Evolutionary conservation across 2,329 filamentous ascomycete species (phyloP).

Genomic region (Xylariales sp.): DNA sequence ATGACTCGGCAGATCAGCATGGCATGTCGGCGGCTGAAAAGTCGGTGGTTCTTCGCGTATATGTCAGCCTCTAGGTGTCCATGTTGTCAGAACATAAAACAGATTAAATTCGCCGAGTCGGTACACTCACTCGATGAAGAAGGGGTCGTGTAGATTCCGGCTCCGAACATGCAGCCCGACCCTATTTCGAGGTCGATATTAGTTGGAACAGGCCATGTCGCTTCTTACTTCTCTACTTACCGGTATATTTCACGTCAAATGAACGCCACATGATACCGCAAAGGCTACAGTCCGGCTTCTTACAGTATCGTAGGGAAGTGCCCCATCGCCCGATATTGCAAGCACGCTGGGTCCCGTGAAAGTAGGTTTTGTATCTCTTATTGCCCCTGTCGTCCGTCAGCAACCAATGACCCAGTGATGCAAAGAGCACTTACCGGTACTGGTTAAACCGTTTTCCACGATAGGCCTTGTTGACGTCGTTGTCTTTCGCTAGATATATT

Average conservation of each 20-base stretch:
- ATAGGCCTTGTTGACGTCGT: neutral
- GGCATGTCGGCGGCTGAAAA: conserved; percentile 9
- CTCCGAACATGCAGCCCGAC: conserved; percentile 1
- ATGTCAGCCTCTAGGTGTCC: conserved; percentile 12
- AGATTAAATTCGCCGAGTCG: neutral
- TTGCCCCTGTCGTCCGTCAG: neutral
- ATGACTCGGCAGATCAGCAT: conserved; percentile 16
- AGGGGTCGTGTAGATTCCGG: conserved; percentile 13
- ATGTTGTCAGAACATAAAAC: conserved; percentile 4
- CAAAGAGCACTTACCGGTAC: conserved; percentile 1
- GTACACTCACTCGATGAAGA: conserved; percentile 11
- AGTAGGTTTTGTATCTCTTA: neutral
- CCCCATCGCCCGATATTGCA: conserved; percentile 2
- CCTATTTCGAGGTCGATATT: neutral
- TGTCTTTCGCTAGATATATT: neutral
- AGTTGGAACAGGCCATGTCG: neutral
- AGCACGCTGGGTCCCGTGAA: conserved; percentile 15
- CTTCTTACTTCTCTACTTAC: neutral
- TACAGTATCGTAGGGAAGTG: neutral
- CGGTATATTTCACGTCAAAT: neutral
- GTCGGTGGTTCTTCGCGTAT: conserved; percentile 5
- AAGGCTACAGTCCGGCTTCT: conserved; percentile 11
- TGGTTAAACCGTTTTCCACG: conserved; percentile 4
- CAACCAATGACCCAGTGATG: neutral
- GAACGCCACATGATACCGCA: conserved; percentile 7